Evolutionary conservation across 441 rosid species (phyloP).

Genomic region (Erysimum pusillum): DNA sequence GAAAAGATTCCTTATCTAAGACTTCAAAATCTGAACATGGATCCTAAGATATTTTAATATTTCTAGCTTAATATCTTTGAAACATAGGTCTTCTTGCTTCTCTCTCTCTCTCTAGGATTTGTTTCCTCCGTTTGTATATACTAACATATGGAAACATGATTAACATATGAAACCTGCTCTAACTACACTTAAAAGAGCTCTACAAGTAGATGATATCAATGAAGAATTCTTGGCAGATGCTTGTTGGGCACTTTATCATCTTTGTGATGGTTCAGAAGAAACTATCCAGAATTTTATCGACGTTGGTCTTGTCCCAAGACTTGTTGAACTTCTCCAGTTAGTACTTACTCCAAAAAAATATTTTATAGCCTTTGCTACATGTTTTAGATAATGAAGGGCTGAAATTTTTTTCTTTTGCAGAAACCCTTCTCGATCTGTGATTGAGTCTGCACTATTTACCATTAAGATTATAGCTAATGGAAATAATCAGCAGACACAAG

Average conservation of each 20-base stretch:
- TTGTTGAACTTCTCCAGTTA: slow-evolving; percentile 74
- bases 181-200: slow-evolving; percentile 67
- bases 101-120: neutral
- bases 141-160: slow-evolving; percentile 5
- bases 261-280: slow-evolving; percentile 84
- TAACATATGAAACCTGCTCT: slow-evolving; percentile 82
- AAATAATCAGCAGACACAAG: slow-evolving; percentile 86
- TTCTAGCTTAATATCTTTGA: too few species aligned
- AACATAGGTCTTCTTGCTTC: slow-evolving; percentile 49
- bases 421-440: slow-evolving; percentile 63
- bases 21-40: too few species aligned
- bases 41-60: too few species aligned
- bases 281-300: slow-evolving; percentile 81
- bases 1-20: neutral
- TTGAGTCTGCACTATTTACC: slow-evolving; percentile 83
- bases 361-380: neutral
- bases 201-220: slow-evolving; percentile 52
- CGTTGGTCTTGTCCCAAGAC: slow-evolving; percentile 71
- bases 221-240: slow-evolving; percentile 88
- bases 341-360: slow-evolving; percentile 30
- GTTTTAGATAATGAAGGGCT: neutral
- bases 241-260: slow-evolving; percentile 83
- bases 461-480: slow-evolving; percentile 86
- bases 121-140: neutral
- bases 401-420: slow-evolving; percentile 42